phyloP scores from a whole-genome alignment of 441 rosid species.

The Gossypium lobatum region DNA sequence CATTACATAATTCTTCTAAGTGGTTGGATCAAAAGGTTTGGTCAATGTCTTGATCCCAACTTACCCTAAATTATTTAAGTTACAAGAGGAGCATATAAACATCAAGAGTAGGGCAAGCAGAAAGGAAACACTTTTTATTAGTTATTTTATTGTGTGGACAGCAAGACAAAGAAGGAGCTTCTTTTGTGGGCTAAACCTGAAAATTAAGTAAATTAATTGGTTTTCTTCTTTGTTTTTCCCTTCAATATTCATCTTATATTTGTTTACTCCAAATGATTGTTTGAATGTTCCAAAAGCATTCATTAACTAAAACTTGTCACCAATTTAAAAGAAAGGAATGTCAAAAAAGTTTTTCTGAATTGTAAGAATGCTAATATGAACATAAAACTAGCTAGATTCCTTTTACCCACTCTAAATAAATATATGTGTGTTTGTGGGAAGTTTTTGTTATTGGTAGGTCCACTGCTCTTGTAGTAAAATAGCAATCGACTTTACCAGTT shows the following conservation, averaged over 20 bases:
- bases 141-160: neutral
- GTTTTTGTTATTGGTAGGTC: too few species aligned
- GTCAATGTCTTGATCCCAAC: constrained; percentile 22
- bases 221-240: neutral
- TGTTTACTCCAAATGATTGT: neutral
- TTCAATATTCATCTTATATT: neutral
- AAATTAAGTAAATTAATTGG: neutral
- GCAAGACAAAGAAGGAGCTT: neutral
- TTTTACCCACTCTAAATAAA: too few species aligned
- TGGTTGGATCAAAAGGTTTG: constrained; percentile 27
- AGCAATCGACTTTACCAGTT: too few species aligned
- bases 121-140: neutral
- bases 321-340: neutral
- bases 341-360: neutral
- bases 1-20: constrained; percentile 16
- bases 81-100: neutral
- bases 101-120: neutral
- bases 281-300: neutral
- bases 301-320: neutral
- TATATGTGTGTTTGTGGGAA: too few species aligned
- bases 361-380: neutral
- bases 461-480: too few species aligned
- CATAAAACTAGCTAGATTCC: too few species aligned
- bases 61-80: constrained; percentile 6
- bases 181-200: neutral